A percentile compares a stretch with the other conserved stretches of the same genome.
Evolutionary conservation across 1,284 basidiomycete genomes (phyloP).

Genomic region (Golubevia sp.): DNA sequence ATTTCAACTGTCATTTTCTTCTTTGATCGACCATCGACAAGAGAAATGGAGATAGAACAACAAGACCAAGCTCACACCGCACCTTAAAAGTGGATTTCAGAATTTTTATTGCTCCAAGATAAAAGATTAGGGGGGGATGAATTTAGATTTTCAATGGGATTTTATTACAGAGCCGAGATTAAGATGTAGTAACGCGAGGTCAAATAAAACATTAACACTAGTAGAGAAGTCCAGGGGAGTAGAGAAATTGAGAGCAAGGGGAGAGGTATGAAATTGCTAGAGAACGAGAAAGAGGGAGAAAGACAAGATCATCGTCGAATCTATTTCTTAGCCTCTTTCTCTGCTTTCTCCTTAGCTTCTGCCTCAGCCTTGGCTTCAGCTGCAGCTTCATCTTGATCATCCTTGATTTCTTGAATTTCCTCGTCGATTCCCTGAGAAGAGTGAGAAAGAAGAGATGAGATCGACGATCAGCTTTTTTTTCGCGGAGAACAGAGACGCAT

Average conservation of each 20-base stretch:
- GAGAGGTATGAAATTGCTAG: background rate
- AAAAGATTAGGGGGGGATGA: background rate
- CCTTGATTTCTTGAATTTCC: constrained; percentile 58
- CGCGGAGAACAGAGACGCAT: too few relatives aligned
- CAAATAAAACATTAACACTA: background rate
- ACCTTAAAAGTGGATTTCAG: background rate
- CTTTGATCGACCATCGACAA: background rate
- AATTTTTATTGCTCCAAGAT: constrained; percentile 5
- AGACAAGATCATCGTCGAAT: background rate
- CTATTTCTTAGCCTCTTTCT: background rate
- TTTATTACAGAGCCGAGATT: background rate
- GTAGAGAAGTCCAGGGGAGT: background rate
- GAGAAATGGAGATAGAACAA: background rate
- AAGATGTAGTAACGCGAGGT: background rate
- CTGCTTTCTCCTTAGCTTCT: constrained; percentile 7
- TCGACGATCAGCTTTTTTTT: background rate
- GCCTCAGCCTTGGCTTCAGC: constrained; percentile 13
- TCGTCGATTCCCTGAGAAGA: constrained; percentile 37
- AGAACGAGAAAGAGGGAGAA: background rate
- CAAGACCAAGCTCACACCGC: background rate
- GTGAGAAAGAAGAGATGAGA: background rate
- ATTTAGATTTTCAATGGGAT: background rate
- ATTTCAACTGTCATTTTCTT: too few relatives aligned
- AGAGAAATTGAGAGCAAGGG: background rate
- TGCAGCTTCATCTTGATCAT: constrained; percentile 50